Evolutionary conservation across 2,329 filamentous ascomycete genomes (phyloP), one percentile per base, ranked within the genome.

Genomic region (Alternaria longipes): DNA sequence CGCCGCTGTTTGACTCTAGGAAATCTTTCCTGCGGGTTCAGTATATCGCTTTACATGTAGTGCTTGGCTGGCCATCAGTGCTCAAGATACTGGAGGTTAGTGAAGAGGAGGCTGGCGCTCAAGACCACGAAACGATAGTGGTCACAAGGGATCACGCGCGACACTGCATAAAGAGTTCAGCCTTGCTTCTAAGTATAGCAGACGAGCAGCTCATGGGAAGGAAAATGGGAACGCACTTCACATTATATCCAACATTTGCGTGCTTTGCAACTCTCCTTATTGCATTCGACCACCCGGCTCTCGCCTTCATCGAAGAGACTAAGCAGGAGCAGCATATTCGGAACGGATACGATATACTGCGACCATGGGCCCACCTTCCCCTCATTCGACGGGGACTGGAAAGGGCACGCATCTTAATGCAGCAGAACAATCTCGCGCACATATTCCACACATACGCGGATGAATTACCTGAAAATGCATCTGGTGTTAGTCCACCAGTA

Each of bases 41-140:
- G 55, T 74, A 74, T 50, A 42, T 70, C 32, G 69, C 70, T n/a
- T 44, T 74, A n/a, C 71, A 73, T 40, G 64, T 71, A n/a, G 69
- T 74, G 0, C 65, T 74, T 42, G 67, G 67, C 30, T 74, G 72
- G 71, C 71, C 72, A 20, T 72, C 71, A 9, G 67, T 74, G 4
- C 45, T 74, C 5, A 55, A 24, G 42, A 40, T 74, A 16, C 66
- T 73, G 50, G 69, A 73, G 54, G 50, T 67, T 14, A 64, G 63
- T 4, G 59, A 68, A 42, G 52, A 44, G 16, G 66, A 72, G 16
- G 45, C 34, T 8, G 22, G 40, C 26, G 45, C 32, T 24, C 53
- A 64, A 18, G 68, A 67, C 32, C 59, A 54, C 38, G 68, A 70
- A 11, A 62, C 64, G 12, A 24, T 67, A n/a, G 51, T 26, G 6